Conservation (phyloP, 2,329 filamentous ascomycete genomes). For the Huntiella moniliformis region DNA sequence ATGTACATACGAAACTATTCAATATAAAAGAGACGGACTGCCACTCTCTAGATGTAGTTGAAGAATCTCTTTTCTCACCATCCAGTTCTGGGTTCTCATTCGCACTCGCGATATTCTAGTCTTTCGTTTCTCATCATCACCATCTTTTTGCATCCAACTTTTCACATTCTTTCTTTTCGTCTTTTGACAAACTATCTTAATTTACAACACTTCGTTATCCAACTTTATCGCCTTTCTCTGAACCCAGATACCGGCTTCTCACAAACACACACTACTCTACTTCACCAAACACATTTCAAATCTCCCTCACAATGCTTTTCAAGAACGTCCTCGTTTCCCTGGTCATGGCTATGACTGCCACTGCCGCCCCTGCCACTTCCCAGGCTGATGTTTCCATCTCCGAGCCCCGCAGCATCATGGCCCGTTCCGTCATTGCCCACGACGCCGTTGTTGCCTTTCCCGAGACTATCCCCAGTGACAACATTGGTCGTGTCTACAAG, state of each 20-base stretch:
- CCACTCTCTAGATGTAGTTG: not conserved
- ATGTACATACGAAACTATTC: too few relatives aligned
- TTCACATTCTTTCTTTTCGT: constrained; percentile 5
- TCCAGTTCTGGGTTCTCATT: constrained; percentile 3
- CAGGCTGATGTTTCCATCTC: not conserved
- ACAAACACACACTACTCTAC: not conserved
- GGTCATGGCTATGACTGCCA: constrained; percentile 3
- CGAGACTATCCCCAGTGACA: constrained; percentile 17
- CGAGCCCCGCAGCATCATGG: constrained; percentile 15
- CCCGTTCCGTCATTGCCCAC: constrained; percentile 17
- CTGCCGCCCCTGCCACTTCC: constrained; percentile 3
- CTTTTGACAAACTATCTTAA: not conserved
- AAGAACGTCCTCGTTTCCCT: constrained; percentile 3
- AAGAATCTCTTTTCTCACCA: constrained; percentile 5
- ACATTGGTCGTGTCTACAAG: constrained; percentile 17
- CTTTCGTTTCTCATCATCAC: too few relatives aligned
- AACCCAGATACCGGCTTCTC: too few relatives aligned
- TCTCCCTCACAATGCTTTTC: constrained; percentile 7
- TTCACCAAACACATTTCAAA: not conserved
- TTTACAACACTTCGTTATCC: not conserved
- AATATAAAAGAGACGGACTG: not conserved
- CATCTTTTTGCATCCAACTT: constrained; percentile 3
- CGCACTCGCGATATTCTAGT: not conserved
- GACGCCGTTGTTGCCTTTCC: constrained; percentile 19
- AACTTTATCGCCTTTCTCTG: too few relatives aligned